Conservation (phyloP, 73 alveolate genomes). For the Paramecium sonneborni region DNA sequence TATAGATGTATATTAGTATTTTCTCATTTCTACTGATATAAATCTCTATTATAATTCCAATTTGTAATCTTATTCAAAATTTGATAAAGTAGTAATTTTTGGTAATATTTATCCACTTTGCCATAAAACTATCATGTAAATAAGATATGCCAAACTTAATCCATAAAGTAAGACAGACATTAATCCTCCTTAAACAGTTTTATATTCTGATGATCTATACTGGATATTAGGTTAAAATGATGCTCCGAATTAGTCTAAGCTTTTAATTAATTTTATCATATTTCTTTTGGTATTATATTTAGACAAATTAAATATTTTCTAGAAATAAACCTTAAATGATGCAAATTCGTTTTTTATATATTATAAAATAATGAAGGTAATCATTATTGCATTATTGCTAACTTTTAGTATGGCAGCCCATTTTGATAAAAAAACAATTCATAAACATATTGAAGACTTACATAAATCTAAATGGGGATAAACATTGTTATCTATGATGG, state of each 20-base stretch:
- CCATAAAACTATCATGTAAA: background rate
- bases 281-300: background rate
- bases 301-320: background rate
- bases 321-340: background rate
- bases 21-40: background rate
- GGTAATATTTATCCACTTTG: background rate
- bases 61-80: background rate
- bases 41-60: background rate
- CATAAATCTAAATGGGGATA: constrained; percentile 30
- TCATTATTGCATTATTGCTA: background rate
- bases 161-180: background rate
- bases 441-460: constrained; percentile 28
- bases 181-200: background rate
- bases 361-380: background rate
- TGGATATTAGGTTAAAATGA: background rate
- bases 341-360: background rate
- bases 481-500: constrained; percentile 42
- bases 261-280: background rate
- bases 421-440: constrained; percentile 3
- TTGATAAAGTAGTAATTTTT: constrained; percentile 9
- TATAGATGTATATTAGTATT: background rate
- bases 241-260: background rate
- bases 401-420: background rate
- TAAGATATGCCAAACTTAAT: background rate
- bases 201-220: background rate